Evolutionary conservation across 2,329 filamentous ascomycete species (phyloP).

Genomic region (Allantophomopsis cytisporea): DNA sequence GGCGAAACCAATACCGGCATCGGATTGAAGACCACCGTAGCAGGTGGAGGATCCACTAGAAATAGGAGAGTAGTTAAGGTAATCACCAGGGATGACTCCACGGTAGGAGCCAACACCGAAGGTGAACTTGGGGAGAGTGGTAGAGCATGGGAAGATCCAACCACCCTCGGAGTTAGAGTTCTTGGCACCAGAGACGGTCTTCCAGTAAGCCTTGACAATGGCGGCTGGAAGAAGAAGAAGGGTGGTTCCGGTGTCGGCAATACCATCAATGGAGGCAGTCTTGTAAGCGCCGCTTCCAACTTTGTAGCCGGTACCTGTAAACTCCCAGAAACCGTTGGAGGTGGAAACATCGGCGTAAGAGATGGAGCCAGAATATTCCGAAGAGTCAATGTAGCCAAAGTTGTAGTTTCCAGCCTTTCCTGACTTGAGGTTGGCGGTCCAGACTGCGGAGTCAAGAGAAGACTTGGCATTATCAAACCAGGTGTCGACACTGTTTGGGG

Average conservation of each 20-base stretch:
- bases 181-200: conserved; percentile 20
- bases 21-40: conserved; percentile 47
- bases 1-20: conserved; percentile 10
- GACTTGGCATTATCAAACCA: conserved; percentile 4
- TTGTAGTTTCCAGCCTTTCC: conserved; percentile 33
- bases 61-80: conserved; percentile 17
- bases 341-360: conserved; percentile 34
- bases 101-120: conserved; percentile 20
- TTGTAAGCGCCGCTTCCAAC: conserved; percentile 30
- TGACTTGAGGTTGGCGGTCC: conserved; percentile 39
- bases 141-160: conserved; percentile 22
- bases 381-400: conserved; percentile 39
- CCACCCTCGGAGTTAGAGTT: conserved; percentile 20
- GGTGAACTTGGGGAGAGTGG: conserved; percentile 20
- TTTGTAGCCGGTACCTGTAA: conserved; percentile 33
- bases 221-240: conserved; percentile 22
- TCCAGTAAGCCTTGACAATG: conserved; percentile 26
- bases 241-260: conserved; percentile 28
- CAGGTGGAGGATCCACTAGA: conserved; percentile 16
- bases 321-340: conserved; percentile 40
- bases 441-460: conserved; percentile 22
- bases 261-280: conserved; percentile 38
- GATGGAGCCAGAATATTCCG: conserved; percentile 38
- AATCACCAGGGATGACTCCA: conserved; percentile 16
- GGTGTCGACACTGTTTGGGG: conserved; percentile 2